phyloP scores from a whole-genome alignment of 2,329 filamentous ascomycete genomes.

The Hymenoscyphus salicellus region DNA sequence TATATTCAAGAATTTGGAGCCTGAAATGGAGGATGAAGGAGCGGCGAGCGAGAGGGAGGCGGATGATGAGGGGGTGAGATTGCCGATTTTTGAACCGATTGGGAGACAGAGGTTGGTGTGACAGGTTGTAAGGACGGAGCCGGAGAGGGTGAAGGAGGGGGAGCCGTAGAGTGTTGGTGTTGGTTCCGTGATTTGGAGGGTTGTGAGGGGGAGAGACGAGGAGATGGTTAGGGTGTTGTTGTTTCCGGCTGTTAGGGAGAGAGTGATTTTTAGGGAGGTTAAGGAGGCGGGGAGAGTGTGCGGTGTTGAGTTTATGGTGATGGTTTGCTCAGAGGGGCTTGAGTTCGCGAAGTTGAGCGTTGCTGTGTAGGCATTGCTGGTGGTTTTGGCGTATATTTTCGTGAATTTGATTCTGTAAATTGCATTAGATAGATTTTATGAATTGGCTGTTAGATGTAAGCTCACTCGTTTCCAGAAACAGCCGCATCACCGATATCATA shows the following conservation, averaged over 20 bases:
- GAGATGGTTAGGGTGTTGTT: slow-evolving; percentile 22
- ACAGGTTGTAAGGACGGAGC: slow-evolving; percentile 30
- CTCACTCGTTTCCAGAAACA: slow-evolving; percentile 16
- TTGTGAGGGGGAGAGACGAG: slow-evolving; percentile 11
- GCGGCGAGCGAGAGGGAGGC: slow-evolving; percentile 18
- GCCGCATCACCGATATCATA: slow-evolving; percentile 19
- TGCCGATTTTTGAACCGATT: slow-evolving; percentile 27
- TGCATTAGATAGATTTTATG: too few relatives aligned
- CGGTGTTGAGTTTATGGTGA: slow-evolving; percentile 17
- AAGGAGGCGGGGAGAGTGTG: slow-evolving; percentile 17
- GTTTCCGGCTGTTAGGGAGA: slow-evolving; percentile 22
- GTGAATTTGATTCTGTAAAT: slow-evolving; percentile 14
- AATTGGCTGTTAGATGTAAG: too few relatives aligned
- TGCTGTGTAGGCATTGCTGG: slow-evolving; percentile 23
- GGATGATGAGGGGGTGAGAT: slow-evolving; percentile 18
- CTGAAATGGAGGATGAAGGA: slow-evolving; percentile 6
- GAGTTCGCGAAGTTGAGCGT: slow-evolving; percentile 19
- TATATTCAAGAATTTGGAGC: slow-evolving; percentile 20
- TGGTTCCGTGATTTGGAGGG: slow-evolving; percentile 19
- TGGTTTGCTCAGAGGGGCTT: slow-evolving; percentile 4
- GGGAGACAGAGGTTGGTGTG: slow-evolving; percentile 22
- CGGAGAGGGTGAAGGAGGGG: slow-evolving; percentile 54
- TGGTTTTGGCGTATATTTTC: slow-evolving; percentile 23
- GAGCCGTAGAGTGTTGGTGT: slow-evolving; percentile 43
- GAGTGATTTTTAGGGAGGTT: slow-evolving; percentile 10